Percentiles rank a stretch among this genome's conserved stretches.
phyloP scores from a whole-genome alignment of 140 eudicot species.

The Erigeron philadelphicus region DNA sequence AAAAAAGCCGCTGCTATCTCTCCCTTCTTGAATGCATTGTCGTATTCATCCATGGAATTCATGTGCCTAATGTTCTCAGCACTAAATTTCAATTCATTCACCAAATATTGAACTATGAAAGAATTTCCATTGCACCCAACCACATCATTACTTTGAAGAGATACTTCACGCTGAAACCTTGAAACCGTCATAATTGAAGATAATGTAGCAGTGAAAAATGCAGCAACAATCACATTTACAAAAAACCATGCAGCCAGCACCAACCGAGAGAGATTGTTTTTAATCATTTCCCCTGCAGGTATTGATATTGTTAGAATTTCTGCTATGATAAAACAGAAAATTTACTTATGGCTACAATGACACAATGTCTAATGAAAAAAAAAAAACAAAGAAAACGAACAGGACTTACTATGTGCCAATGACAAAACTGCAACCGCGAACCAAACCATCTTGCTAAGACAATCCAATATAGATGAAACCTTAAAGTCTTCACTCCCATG shows the following conservation, averaged over 20 bases:
- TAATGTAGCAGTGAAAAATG: constrained; percentile 46
- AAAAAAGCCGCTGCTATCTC: constrained; percentile 43
- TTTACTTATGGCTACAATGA: neutral
- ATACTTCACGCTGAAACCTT: constrained; percentile 23
- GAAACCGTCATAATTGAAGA: constrained; percentile 45
- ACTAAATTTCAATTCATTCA: constrained; percentile 37
- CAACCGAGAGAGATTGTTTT: constrained; percentile 45
- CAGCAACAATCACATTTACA: constrained; percentile 41
- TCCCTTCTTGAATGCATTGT: constrained; percentile 33
- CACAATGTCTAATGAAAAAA: neutral
- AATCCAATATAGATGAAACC: constrained; percentile 28
- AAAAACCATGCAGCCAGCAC: constrained; percentile 49
- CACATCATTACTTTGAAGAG: constrained; percentile 32
- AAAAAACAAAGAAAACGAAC: neutral
- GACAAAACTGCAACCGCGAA: constrained; percentile 50
- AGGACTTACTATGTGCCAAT: constrained; percentile 47
- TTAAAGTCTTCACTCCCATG: constrained; percentile 32
- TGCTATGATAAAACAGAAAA: neutral
- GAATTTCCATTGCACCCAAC: constrained; percentile 66
- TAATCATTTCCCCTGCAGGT: constrained; percentile 49
- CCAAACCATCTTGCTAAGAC: constrained; percentile 47
- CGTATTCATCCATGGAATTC: constrained; percentile 39
- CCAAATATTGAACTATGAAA: constrained; percentile 38
- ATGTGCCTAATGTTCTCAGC: constrained; percentile 36
- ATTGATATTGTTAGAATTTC: neutral